Conservation (phyloP, 176 grass and related monocot species). For the Aechmea fasciata region DNA sequence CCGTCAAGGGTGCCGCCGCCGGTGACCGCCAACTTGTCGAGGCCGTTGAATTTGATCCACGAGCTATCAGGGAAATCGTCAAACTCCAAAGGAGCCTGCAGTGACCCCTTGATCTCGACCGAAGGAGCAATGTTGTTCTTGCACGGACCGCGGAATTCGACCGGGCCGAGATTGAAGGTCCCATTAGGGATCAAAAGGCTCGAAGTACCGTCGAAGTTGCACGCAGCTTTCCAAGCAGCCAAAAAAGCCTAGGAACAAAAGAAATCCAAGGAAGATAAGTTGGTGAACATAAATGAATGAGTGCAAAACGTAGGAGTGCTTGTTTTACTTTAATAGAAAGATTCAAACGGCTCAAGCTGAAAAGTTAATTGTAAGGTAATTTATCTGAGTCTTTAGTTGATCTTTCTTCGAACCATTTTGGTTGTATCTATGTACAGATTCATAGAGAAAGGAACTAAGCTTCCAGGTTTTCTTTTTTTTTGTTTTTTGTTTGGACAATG, state of each 20-base stretch:
- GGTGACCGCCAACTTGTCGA: slow-evolving; percentile 27
- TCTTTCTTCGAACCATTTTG: no score
- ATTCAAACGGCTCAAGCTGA: no score
- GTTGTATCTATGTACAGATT: no score
- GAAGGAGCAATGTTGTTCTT: not conserved
- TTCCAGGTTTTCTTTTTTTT: no score
- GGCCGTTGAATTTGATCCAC: slow-evolving; percentile 38
- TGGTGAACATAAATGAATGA: no score
- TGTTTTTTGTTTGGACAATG: no score
- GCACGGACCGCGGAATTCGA: slow-evolving; percentile 33
- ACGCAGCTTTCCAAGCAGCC: slow-evolving; percentile 34
- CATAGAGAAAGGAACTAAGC: no score
- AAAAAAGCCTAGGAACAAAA: slow-evolving; percentile 25
- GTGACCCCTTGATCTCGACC: slow-evolving; percentile 25
- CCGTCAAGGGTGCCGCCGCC: slow-evolving; percentile 37
- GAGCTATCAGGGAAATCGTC: slow-evolving; percentile 1
- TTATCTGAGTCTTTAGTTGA: no score
- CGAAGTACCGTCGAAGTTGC: slow-evolving; percentile 10
- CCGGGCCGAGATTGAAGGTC: slow-evolving; percentile 25
- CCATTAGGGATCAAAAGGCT: slow-evolving; percentile 29
- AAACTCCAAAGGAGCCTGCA: slow-evolving; percentile 8
- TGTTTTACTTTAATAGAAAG: no score
- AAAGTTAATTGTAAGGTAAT: no score
- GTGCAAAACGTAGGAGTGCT: no score
- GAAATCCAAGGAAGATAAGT: not conserved